Conservation (phyloP, 73 alveolate genomes). For the Paramecium octaurelia region DNA sequence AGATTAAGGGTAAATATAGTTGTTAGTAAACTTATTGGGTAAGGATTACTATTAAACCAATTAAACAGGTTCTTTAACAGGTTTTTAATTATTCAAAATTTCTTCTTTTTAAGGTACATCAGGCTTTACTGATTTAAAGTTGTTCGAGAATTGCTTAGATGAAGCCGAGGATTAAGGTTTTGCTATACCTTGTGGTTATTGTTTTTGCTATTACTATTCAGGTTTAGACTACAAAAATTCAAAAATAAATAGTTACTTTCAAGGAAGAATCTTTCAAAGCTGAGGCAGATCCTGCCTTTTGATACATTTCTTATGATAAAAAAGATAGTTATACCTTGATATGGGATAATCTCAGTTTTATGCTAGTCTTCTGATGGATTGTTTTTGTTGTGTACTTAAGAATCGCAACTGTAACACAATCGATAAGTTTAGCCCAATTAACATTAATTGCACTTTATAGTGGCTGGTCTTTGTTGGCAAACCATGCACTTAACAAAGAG, state of each 20-base stretch:
- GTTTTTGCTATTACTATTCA: background rate
- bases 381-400: background rate
- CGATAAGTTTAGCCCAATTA: background rate
- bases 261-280: background rate
- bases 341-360: conserved; percentile 3
- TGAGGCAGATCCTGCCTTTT: conserved; percentile 22
- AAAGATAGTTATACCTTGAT: background rate
- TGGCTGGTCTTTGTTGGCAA: conserved; percentile 4
- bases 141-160: background rate
- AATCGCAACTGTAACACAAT: conserved; percentile 15
- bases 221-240: background rate
- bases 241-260: background rate
- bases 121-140: background rate
- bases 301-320: background rate
- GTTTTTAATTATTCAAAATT: background rate
- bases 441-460: conserved; percentile 13
- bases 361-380: conserved; percentile 1
- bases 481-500: conserved; percentile 18
- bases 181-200: background rate
- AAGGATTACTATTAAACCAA: background rate
- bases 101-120: background rate
- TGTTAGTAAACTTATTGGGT: background rate
- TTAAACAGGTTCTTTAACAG: background rate
- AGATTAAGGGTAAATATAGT: background rate
- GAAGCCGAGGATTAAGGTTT: conserved; percentile 5